Conservation (phyloP, 345 rosid species). For the Combretum micranthum region DNA sequence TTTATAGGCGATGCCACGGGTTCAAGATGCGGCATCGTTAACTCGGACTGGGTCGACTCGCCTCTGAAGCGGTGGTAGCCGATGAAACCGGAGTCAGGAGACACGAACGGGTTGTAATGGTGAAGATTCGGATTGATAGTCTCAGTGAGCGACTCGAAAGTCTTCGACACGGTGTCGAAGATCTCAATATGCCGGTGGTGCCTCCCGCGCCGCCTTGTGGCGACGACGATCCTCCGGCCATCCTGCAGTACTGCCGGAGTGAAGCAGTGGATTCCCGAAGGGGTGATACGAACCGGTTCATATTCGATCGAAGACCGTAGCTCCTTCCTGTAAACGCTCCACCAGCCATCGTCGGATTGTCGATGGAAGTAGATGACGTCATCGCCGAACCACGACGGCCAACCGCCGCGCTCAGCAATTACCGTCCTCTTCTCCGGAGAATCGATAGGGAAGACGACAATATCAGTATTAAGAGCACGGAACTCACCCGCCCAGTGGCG, state of each 20-base stretch:
- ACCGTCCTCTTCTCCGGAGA: constrained; percentile 42
- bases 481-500: constrained; percentile 81
- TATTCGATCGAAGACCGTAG: constrained; percentile 24
- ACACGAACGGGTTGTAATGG: constrained; percentile 79
- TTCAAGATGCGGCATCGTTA: constrained; percentile 51
- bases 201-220: constrained; percentile 51
- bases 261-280: constrained; percentile 84
- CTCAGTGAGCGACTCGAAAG: constrained; percentile 49
- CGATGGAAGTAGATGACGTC: constrained; percentile 68
- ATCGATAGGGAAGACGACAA: constrained; percentile 46
- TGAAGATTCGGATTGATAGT: constrained; percentile 54
- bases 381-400: constrained; percentile 87
- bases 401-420: constrained; percentile 58
- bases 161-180: constrained; percentile 32
- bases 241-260: constrained; percentile 76
- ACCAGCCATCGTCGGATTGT: constrained; percentile 81
- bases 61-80: constrained; percentile 89
- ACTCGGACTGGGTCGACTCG: constrained; percentile 42
- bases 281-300: constrained; percentile 54
- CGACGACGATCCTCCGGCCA: constrained; percentile 51
- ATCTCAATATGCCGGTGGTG: constrained; percentile 63
- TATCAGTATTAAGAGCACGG: constrained; percentile 58
- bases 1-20: constrained; percentile 52
- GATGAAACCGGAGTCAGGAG: constrained; percentile 33
- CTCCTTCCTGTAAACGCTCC: constrained; percentile 66